Percentiles rank a stretch among this genome's conserved stretches.
phyloP scores from a whole-genome alignment of 176 grass and related monocot species.

The Secale cereale region DNA sequence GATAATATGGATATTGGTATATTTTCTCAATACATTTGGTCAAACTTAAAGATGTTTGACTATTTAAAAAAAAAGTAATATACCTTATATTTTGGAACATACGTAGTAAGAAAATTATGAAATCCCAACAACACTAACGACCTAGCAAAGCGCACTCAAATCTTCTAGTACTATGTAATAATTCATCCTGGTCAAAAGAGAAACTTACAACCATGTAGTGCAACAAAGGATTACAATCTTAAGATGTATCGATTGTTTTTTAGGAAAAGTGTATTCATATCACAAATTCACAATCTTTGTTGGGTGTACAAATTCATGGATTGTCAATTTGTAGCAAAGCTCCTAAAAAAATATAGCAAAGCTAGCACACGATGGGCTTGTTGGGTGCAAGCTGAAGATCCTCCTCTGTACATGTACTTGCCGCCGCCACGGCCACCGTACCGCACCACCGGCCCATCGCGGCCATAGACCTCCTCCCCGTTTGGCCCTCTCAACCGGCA shows the following conservation, averaged over 20 bases:
- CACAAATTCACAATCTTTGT: not conserved
- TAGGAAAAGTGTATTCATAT: not conserved
- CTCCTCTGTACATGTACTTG: constrained; percentile 14
- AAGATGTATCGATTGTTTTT: not conserved
- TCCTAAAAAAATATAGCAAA: too few relatives aligned
- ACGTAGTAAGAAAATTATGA: too few relatives aligned
- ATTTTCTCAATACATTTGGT: too few relatives aligned
- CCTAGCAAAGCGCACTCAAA: too few relatives aligned
- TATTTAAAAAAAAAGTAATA: too few relatives aligned
- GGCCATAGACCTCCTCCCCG: constrained; percentile 15
- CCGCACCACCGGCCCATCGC: constrained; percentile 24
- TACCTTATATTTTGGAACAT: too few relatives aligned
- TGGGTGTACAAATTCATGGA: not conserved
- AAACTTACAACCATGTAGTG: not conserved
- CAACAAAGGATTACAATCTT: not conserved
- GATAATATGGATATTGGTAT: too few relatives aligned
- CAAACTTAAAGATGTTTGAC: too few relatives aligned
- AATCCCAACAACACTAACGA: too few relatives aligned
- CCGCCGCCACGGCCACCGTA: not conserved
- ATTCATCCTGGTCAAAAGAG: too few relatives aligned
- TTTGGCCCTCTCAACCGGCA: constrained; percentile 10
- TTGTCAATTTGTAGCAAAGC: not conserved
- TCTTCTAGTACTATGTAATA: not conserved
- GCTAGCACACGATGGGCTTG: constrained; percentile 19
- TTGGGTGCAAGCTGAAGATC: constrained; percentile 35